phyloP scores from a whole-genome alignment of 2,329 filamentous ascomycete genomes.

The Fusarium coicis region DNA sequence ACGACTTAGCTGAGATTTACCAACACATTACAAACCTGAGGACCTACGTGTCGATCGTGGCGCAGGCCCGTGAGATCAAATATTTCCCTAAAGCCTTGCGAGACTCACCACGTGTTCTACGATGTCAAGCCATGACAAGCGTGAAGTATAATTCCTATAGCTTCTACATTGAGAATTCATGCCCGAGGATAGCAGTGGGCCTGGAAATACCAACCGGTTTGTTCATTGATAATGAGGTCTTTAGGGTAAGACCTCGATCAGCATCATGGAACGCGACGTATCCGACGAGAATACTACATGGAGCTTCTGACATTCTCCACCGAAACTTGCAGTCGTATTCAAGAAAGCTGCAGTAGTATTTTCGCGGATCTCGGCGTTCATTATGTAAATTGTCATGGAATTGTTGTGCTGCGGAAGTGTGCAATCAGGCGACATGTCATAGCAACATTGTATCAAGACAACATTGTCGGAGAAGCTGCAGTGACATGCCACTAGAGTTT shows the following conservation, averaged over 20 bases:
- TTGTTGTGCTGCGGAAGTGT: neutral
- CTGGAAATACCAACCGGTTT: neutral
- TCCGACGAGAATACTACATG: neutral
- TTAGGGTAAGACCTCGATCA: constrained; percentile 5
- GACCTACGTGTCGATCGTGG: neutral
- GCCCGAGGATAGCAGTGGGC: neutral
- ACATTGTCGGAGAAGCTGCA: neutral
- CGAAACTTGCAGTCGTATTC: neutral
- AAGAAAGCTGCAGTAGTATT: neutral
- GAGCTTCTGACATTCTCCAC: neutral
- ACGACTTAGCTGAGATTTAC: constrained; percentile 1
- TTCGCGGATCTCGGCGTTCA: neutral
- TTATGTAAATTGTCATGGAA: neutral
- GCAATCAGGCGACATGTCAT: neutral
- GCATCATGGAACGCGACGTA: neutral
- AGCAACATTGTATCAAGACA: neutral
- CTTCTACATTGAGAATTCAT: constrained; percentile 8
- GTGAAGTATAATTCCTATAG: constrained; percentile 2
- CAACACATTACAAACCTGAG: neutral
- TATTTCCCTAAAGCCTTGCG: neutral
- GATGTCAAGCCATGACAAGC: neutral
- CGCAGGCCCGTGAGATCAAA: neutral
- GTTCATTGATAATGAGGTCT: neutral
- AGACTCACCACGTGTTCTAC: neutral
- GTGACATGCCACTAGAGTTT: neutral